A percentile compares a stretch with the other conserved stretches of the same genome.
phyloP scores from a whole-genome alignment of 2,329 filamentous ascomycete species.

The Phymatotrichopsis omnivora region DNA sequence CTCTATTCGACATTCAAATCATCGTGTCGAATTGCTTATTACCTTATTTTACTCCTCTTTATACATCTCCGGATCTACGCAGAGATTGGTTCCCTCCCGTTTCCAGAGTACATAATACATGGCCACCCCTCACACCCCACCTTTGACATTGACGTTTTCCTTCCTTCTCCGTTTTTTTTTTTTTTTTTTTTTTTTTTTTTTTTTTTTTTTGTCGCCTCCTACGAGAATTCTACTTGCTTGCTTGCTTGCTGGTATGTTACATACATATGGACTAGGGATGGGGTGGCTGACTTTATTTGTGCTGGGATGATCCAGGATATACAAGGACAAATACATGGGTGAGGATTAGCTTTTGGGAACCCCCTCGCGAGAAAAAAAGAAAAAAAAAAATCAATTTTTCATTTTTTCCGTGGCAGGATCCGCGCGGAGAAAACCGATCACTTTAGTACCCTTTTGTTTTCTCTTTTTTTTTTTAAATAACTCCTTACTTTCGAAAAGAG shows the following conservation, averaged over 20 bases:
- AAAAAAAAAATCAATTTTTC: slow-evolving; percentile 6
- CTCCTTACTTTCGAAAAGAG: too few species aligned
- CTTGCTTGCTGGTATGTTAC: slow-evolving; percentile 31
- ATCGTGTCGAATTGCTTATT: too few species aligned
- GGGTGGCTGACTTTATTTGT: slow-evolving; percentile 14
- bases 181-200: slow-evolving; percentile 22
- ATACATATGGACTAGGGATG: not conserved
- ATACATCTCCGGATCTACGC: too few species aligned
- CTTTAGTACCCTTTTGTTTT: too few species aligned
- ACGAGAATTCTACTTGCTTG: slow-evolving; percentile 3
- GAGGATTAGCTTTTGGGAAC: slow-evolving; percentile 22
- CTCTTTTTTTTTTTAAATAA: too few species aligned
- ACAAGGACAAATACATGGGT: slow-evolving; percentile 82
- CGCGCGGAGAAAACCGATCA: slow-evolving; percentile 14
- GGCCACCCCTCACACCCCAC: too few species aligned
- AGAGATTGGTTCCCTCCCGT: too few species aligned
- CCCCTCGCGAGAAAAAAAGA: slow-evolving; percentile 8
- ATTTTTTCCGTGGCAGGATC: not conserved
- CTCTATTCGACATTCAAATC: too few species aligned
- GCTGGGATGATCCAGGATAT: slow-evolving; percentile 57
- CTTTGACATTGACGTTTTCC: too few species aligned
- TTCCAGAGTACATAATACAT: too few species aligned
- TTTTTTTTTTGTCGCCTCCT: slow-evolving; percentile 1
- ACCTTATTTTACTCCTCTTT: too few species aligned
- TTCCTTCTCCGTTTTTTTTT: slow-evolving; percentile 27